These are phyloP conservation scores for Colletotrichum liriopes DNA, from an alignment of 2,329 filamentous ascomycete species.

Conservation along the genomic window DNA sequence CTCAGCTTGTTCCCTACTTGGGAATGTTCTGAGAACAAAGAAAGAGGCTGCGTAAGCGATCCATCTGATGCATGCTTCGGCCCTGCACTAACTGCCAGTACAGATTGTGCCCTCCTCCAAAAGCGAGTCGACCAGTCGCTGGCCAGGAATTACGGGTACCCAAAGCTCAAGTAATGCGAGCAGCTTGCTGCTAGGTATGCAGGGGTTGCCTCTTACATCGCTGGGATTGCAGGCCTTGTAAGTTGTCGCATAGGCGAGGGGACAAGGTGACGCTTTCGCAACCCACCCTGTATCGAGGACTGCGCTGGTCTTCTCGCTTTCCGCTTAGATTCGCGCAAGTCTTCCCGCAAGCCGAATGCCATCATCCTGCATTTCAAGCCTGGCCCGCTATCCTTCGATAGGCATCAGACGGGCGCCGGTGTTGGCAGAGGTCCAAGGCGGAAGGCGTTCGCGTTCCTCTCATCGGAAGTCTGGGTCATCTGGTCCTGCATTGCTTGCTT, in stretches of 20 bases:
- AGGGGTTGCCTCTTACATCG: constrained; percentile 24
- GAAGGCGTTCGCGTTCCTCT: constrained; percentile 8
- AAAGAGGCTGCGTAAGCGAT: constrained; percentile 31
- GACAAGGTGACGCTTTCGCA: constrained; percentile 2
- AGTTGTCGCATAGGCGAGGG: background rate
- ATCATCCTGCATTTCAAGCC: constrained; percentile 25
- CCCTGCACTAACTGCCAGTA: constrained; percentile 20
- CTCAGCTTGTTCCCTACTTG: background rate
- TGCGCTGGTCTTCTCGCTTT: background rate
- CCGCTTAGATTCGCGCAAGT: background rate
- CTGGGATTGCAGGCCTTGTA: background rate
- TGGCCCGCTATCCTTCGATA: background rate
- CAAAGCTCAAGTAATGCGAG: constrained; percentile 12
- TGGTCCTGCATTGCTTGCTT: constrained; percentile 19
- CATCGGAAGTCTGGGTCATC: constrained; percentile 12
- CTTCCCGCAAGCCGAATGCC: constrained; percentile 2
- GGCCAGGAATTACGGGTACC: background rate
- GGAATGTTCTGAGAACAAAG: background rate
- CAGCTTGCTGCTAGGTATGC: constrained; percentile 26
- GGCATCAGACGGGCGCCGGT: background rate
- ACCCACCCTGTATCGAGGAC: background rate
- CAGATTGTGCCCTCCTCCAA: background rate
- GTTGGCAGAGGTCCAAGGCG: constrained; percentile 5
- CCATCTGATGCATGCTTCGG: constrained; percentile 37
- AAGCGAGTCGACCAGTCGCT: constrained; percentile 18